These are phyloP conservation scores for Hammondia hammondi DNA, from an alignment of 169 alveolate species.

Conservation along the genomic window DNA sequence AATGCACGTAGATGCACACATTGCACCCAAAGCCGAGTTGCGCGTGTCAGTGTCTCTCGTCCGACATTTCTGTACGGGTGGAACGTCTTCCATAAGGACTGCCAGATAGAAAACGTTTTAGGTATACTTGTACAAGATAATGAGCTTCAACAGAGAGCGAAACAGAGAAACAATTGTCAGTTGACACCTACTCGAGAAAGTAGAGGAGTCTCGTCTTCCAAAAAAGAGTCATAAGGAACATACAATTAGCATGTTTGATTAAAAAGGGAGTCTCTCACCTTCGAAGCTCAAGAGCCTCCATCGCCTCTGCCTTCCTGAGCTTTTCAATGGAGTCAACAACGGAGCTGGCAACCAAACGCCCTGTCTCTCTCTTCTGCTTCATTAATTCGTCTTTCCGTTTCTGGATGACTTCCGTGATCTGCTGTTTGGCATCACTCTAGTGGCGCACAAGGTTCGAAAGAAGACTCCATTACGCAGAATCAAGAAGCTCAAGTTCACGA, in stretches of 20 bases:
- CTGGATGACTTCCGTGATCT: neutral
- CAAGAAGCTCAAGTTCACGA: neutral
- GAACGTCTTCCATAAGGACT: neutral
- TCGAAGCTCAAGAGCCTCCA: neutral
- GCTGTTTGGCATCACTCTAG: conserved; percentile 10
- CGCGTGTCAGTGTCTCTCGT: too few relatives aligned
- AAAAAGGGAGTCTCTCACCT: neutral
- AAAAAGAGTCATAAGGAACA: too few relatives aligned
- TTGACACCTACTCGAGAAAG: too few relatives aligned
- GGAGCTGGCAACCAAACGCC: neutral
- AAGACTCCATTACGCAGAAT: neutral
- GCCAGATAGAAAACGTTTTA: neutral
- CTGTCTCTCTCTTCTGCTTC: neutral
- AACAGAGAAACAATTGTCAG: neutral
- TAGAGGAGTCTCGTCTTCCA: too few relatives aligned
- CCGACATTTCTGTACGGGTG: neutral
- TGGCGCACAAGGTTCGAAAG: neutral
- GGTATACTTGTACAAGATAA: too few relatives aligned
- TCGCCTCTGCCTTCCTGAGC: conserved; percentile 22
- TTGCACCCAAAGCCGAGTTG: too few relatives aligned
- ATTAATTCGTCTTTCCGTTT: neutral
- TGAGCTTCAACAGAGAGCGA: neutral
- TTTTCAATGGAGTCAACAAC: neutral
- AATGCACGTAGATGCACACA: too few relatives aligned
- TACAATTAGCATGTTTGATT: too few relatives aligned